Evolutionary conservation across 768 basidiomycete genomes (phyloP).

Genomic region (Lepiota venenata): DNA sequence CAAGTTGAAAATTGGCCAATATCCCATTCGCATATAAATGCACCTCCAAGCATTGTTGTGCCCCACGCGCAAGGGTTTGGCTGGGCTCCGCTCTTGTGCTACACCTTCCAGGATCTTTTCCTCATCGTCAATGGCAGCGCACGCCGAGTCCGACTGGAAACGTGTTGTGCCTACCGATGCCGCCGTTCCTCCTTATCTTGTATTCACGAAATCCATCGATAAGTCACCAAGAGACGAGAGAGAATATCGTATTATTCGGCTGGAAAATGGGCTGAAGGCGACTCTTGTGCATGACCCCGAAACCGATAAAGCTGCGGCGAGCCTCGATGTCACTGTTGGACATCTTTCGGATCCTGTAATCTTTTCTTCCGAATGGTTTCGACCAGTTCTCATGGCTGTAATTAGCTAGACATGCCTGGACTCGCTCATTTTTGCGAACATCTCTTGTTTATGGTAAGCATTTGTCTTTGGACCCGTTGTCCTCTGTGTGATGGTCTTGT

Average conservation of each 20-base stretch:
- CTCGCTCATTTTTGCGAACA: slow-evolving; percentile 97
- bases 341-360: slow-evolving; percentile 88
- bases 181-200: slow-evolving; percentile 40
- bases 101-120: neutral
- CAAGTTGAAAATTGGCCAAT: neutral
- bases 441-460: slow-evolving; percentile 86
- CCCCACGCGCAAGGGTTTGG: neutral
- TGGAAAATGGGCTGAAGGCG: slow-evolving; percentile 90
- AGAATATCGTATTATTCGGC: slow-evolving; percentile 73
- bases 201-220: slow-evolving; percentile 59
- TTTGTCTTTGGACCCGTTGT: slow-evolving; percentile 5
- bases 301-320: slow-evolving; percentile 93
- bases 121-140: neutral
- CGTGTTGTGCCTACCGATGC: slow-evolving; percentile 24
- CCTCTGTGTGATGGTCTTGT: slow-evolving; percentile 1
- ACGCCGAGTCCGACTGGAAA: slow-evolving; percentile 28
- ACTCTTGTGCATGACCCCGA: slow-evolving; percentile 79
- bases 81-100: neutral
- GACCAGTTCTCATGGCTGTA: slow-evolving; percentile 21
- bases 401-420: slow-evolving; percentile 75
- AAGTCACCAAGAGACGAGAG: slow-evolving; percentile 78
- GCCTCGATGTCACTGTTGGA: slow-evolving; percentile 92
- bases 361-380: slow-evolving; percentile 22
- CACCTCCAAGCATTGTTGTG: neutral
- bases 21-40: neutral